A percentile compares a stretch with the other conserved stretches of the same genome.
These are phyloP conservation scores for Alloascoidea africana DNA, from an alignment of 805 yeast genomes.

Conservation along the genomic window DNA sequence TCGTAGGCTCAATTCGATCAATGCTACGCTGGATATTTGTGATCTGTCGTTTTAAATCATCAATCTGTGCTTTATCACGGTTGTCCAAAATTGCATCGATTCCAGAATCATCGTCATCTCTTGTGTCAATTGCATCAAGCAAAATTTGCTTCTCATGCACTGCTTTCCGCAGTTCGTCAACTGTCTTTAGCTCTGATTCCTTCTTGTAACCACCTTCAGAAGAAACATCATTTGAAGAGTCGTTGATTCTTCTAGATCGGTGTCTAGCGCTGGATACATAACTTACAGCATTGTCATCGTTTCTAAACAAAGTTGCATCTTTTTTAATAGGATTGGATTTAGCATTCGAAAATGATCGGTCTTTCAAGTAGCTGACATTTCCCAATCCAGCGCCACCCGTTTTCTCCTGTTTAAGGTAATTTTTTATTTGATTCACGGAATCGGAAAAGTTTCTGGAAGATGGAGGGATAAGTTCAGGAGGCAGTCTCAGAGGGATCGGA, in stretches of 20 bases:
- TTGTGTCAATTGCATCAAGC: conserved; percentile 56
- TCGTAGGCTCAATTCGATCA: conserved; percentile 6
- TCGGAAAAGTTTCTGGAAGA: conserved; percentile 63
- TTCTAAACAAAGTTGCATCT: conserved; percentile 49
- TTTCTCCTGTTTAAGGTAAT: conserved; percentile 31
- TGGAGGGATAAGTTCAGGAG: conserved; percentile 85
- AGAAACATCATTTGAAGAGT: conserved; percentile 4
- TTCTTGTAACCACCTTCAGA: neutral
- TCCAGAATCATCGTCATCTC: conserved; percentile 25
- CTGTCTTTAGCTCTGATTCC: conserved; percentile 14
- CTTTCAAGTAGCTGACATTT: conserved; percentile 15
- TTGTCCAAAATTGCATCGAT: conserved; percentile 21
- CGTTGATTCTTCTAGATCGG: conserved; percentile 24
- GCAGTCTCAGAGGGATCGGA: conserved; percentile 68
- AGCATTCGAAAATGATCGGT: conserved; percentile 14
- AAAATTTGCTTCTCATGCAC: conserved; percentile 60
- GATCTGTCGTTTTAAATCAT: conserved; percentile 47
- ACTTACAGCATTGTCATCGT: conserved; percentile 54
- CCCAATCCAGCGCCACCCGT: conserved; percentile 14
- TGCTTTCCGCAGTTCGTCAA: conserved; percentile 43
- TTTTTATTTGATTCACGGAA: conserved; percentile 55
- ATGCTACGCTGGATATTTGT: conserved; percentile 24
- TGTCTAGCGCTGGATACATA: conserved; percentile 53
- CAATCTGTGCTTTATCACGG: conserved; percentile 39
- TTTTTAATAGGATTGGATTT: conserved; percentile 18